Conservation (phyloP, 148 eudicot species). For the Vaccinium vitisidaea region DNA sequence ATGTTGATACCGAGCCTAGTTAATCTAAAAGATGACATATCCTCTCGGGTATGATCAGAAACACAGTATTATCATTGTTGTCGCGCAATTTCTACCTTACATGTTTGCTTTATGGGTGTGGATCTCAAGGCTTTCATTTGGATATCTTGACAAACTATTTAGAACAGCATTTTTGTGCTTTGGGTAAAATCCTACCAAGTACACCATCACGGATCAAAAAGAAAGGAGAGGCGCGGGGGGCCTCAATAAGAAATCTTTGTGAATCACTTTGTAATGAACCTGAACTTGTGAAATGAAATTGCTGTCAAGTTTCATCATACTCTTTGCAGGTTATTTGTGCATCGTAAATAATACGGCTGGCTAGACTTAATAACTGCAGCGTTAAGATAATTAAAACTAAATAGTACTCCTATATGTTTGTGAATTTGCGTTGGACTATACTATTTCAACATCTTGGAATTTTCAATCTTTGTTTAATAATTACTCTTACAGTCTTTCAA, state of each 20-base stretch:
- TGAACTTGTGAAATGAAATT: background rate
- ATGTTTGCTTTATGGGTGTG: too few relatives aligned
- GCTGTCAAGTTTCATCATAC: background rate
- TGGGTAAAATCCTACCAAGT: too few relatives aligned
- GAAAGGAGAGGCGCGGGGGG: too few relatives aligned
- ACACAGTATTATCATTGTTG: too few relatives aligned
- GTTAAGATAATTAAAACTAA: background rate
- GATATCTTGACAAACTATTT: too few relatives aligned
- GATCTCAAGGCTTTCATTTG: too few relatives aligned
- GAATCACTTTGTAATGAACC: too few relatives aligned
- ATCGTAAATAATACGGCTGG: background rate
- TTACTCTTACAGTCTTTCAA: background rate
- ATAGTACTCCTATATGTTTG: background rate
- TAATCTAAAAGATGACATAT: background rate
- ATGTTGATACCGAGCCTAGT: background rate
- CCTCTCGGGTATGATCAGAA: background rate
- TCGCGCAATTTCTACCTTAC: too few relatives aligned
- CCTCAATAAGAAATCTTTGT: background rate
- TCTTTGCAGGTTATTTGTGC: background rate
- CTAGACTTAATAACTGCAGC: background rate
- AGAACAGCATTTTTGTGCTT: too few relatives aligned
- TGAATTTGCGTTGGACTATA: background rate
- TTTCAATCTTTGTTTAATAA: background rate
- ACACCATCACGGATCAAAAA: too few relatives aligned
- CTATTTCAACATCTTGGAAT: constrained; percentile 4